Evolutionary conservation across 1,284 basidiomycete species (phyloP).

Genomic region (Apiotrichum mycotoxinovorans): DNA sequence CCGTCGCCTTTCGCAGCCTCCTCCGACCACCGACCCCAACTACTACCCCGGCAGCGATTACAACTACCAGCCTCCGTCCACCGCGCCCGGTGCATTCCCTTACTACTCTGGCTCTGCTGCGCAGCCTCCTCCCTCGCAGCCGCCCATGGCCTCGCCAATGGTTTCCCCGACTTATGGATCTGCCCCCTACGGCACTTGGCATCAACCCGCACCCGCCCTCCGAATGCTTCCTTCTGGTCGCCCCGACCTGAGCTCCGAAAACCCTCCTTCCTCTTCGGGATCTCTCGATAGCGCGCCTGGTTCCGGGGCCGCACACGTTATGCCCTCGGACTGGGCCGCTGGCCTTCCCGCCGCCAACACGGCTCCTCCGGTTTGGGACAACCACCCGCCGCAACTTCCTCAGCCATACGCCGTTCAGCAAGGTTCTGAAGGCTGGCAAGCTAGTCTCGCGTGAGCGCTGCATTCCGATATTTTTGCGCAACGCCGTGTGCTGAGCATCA

Average conservation of each 20-base stretch:
- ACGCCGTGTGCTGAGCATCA: neutral
- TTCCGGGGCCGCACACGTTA: slow-evolving; percentile 1
- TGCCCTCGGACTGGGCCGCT: slow-evolving; percentile 6
- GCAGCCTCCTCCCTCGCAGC: slow-evolving; percentile 6
- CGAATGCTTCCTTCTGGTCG: slow-evolving; percentile 11
- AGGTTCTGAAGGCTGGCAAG: slow-evolving; percentile 20
- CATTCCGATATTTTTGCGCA: neutral
- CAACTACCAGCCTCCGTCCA: slow-evolving; percentile 24
- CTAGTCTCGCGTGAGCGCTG: slow-evolving; percentile 12
- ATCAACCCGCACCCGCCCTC: slow-evolving; percentile 9
- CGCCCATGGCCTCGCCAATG: slow-evolving; percentile 16
- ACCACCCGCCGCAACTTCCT: slow-evolving; percentile 14
- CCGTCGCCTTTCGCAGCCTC: slow-evolving; percentile 17
- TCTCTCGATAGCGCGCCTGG: slow-evolving; percentile 18
- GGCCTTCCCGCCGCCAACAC: slow-evolving; percentile 8
- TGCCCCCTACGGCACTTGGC: slow-evolving; percentile 13
- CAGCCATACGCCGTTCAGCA: slow-evolving; percentile 17
- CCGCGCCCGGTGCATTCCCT: slow-evolving; percentile 15
- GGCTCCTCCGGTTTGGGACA: slow-evolving; percentile 12
- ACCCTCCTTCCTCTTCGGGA: slow-evolving; percentile 18
- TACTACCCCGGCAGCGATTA: slow-evolving; percentile 15
- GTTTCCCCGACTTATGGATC: slow-evolving; percentile 12
- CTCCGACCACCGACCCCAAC: slow-evolving; percentile 8
- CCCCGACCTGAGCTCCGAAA: slow-evolving; percentile 6
- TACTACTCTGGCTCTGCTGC: slow-evolving; percentile 10